These are phyloP conservation scores for Trametes hirsuta DNA, from an alignment of 1,284 basidiomycete species.

Conservation along the genomic window DNA sequence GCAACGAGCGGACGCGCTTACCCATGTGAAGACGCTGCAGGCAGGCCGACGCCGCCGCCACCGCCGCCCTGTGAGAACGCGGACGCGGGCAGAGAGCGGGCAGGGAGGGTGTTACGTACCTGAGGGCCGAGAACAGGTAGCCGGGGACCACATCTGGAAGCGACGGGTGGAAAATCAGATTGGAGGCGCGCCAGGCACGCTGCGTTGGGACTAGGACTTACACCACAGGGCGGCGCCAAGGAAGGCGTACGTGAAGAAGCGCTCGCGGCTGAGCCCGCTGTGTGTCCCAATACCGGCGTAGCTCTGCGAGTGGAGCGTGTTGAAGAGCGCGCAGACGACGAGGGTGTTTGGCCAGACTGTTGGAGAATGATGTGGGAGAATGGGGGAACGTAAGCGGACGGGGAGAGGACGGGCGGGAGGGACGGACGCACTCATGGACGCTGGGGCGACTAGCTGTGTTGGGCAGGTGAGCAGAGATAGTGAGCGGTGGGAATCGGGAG, in stretches of 20 bases:
- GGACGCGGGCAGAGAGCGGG: neutral
- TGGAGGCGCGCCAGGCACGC: neutral
- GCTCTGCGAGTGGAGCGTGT: constrained; percentile 67
- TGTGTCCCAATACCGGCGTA: constrained; percentile 66
- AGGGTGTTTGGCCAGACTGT: constrained; percentile 84
- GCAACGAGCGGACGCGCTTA: constrained; percentile 29
- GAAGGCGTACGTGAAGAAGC: constrained; percentile 77
- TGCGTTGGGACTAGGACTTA: constrained; percentile 20
- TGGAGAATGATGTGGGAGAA: neutral
- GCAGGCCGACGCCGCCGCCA: constrained; percentile 18
- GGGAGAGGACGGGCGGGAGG: neutral
- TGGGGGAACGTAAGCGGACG: neutral
- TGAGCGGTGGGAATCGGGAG: neutral
- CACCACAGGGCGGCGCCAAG: constrained; percentile 66
- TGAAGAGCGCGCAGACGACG: constrained; percentile 83
- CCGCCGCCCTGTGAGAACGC: neutral
- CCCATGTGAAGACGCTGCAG: constrained; percentile 62
- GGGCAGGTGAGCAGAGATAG: constrained; percentile 4
- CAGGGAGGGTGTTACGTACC: constrained; percentile 18
- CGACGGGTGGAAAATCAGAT: neutral
- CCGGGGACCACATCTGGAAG: constrained; percentile 62
- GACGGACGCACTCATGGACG: constrained; percentile 74
- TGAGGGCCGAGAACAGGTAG: constrained; percentile 55
- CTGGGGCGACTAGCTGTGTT: constrained; percentile 72
- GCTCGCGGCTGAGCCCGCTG: constrained; percentile 72